Evolutionary conservation across 345 rosid genomes (phyloP).

Genomic region (Lepidium sativum): DNA sequence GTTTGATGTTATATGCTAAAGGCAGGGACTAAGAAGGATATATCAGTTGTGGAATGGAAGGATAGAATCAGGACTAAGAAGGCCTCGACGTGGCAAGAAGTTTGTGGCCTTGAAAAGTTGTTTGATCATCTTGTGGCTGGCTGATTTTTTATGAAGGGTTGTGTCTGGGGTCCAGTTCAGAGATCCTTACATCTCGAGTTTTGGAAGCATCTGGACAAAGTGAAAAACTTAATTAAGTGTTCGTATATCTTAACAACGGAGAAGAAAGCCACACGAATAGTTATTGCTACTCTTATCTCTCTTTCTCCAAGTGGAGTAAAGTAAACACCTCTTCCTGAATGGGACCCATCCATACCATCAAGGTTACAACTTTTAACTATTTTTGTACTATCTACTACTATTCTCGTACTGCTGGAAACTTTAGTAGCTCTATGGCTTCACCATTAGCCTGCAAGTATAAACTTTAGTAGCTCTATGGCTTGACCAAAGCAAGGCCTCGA

Average conservation of each 20-base stretch:
- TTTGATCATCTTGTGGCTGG: conserved; percentile 19
- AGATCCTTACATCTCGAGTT: conserved; percentile 13
- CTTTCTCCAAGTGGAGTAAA: not conserved
- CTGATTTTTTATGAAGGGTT: conserved; percentile 17
- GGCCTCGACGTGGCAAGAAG: conserved; percentile 9
- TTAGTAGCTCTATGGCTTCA: not conserved
- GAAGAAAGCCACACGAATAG: conserved; percentile 11
- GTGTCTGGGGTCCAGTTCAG: conserved; percentile 18
- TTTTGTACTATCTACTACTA: not conserved
- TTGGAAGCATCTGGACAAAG: conserved; percentile 14
- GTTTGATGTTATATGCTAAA: not conserved
- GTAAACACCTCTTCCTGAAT: not conserved
- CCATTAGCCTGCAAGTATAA: not conserved
- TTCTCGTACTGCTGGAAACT: conserved; percentile 8
- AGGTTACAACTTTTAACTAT: conserved; percentile 4
- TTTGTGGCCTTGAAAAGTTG: conserved; percentile 6
- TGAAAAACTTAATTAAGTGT: not conserved
- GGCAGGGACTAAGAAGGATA: conserved; percentile 9
- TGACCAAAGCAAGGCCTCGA: not conserved
- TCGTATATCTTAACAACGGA: not conserved
- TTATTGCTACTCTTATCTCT: not conserved
- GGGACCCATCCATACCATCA: conserved; percentile 8
- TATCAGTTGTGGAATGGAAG: not conserved
- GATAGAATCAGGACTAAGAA: conserved; percentile 3
- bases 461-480: not conserved